Base-by-base conservation (phyloP, 176 grass and related monocot genomes). In the Musa schizocarpa region DNA sequence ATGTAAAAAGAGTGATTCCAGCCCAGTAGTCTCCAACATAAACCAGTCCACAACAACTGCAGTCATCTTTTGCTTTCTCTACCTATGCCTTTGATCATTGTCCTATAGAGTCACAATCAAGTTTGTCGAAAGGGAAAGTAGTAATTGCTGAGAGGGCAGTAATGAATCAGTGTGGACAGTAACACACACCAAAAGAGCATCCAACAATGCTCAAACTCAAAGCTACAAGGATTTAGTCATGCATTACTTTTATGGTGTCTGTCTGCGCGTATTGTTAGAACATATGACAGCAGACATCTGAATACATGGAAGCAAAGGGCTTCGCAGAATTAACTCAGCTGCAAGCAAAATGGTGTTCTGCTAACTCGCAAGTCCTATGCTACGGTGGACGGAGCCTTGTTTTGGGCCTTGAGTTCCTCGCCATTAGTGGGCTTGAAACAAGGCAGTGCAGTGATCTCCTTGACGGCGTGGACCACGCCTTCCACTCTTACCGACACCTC, bases 401-500 rank as follows among this genome's bases (percentile, higher is more conserved):
- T 70, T 20, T 50, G 48, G 2, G 51, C 17, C 68, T 70, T 70
- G 68, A 70, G 16, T 11, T 50, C 43, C 3, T 70, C 68, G 20
- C 48, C 8, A 50, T 51, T 19, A 11, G 34, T 0, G 51, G 68
- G 27, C 68, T 50, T 22, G 48, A 70, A 70, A 10, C 68, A 51
- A 9, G 68, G 5, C 48, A 70, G 11, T 12, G 43, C 20, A 10
- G 68, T 70, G 1, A 70, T 50, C 68, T 8, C 68, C 68, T 70
- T 70, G 26, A 87, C 83, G 20, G 83, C 87, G 79, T 93, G 86
- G 0, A 83, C 82, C 0, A 93, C 82, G 55, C 53, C 76, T 81
- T 97, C 87, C 19, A 90, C 52, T 68, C 88, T 72, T 23, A 78
- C 17, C 22, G 93, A 90, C 79, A 93, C 86, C 83, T 97, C 90